These are phyloP conservation scores for Zasmidium cellare DNA, from an alignment of 2,329 filamentous ascomycete species.

Conservation along the genomic window DNA sequence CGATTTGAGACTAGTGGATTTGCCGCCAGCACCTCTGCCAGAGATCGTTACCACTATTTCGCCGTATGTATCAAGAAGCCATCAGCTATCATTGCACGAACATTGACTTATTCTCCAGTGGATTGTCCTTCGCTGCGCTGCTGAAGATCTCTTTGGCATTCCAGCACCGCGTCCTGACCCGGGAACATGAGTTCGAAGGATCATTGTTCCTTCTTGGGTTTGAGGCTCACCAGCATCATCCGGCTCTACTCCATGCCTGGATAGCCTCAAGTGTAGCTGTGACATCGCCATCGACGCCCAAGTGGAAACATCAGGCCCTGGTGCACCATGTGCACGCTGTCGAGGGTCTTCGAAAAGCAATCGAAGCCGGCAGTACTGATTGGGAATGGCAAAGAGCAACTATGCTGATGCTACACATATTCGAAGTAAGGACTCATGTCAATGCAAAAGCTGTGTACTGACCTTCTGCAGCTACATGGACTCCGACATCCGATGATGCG, in stretches of 20 bases:
- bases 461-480: no score
- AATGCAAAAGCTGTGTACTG: no score
- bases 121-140: constrained; percentile 11
- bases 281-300: constrained; percentile 8
- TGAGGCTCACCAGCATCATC: constrained; percentile 9
- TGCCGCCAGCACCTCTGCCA: constrained; percentile 5
- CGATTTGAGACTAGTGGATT: constrained; percentile 1
- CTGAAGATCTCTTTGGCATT: constrained; percentile 15
- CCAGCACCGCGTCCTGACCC: constrained; percentile 16
- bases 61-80: constrained; percentile 13
- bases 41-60: constrained; percentile 7
- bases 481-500: no score
- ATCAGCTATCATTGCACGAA: background rate
- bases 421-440: constrained; percentile 13
- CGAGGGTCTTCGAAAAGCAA: no score
- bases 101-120: background rate
- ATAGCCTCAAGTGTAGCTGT: constrained; percentile 17
- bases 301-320: constrained; percentile 16
- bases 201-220: constrained; percentile 16
- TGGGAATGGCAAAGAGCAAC: constrained; percentile 19
- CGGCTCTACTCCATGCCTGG: constrained; percentile 22
- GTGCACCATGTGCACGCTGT: constrained; percentile 19
- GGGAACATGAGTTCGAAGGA: constrained; percentile 10
- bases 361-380: background rate
- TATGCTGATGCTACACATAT: constrained; percentile 19